A percentile compares a stretch with the other conserved stretches of the same genome.
Conservation (phyloP, 2,329 filamentous ascomycete genomes). For the Hypoxylon sp. region DNA sequence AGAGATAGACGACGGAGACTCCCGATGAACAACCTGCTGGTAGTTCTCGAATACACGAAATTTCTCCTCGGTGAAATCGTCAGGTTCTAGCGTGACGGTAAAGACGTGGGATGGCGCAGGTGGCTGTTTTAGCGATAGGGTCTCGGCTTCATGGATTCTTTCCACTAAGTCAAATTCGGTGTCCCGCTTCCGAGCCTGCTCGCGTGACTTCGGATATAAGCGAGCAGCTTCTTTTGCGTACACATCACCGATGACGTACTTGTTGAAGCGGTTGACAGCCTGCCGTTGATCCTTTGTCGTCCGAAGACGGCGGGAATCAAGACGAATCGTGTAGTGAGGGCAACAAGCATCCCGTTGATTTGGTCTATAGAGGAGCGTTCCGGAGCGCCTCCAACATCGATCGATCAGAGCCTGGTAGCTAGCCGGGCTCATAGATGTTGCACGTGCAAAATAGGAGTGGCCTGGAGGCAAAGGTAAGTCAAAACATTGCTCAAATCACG, state of each 20-base stretch:
- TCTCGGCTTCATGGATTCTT: conserved; percentile 79
- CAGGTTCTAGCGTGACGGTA: conserved; percentile 77
- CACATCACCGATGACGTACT: conserved; percentile 75
- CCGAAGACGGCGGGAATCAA: conserved; percentile 76
- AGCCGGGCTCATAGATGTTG: conserved; percentile 71
- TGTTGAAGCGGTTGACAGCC: conserved; percentile 82
- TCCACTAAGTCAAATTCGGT: conserved; percentile 77
- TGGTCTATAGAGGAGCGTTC: conserved; percentile 80
- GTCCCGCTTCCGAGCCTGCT: conserved; percentile 73
- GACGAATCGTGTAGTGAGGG: conserved; percentile 87
- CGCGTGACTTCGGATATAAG: conserved; percentile 76
- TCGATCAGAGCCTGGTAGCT: conserved; percentile 82
- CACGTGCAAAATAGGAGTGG: conserved; percentile 79
- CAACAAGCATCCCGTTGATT: conserved; percentile 88
- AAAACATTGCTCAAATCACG: conserved; percentile 52
- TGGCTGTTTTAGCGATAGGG: conserved; percentile 66
- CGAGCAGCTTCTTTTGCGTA: conserved; percentile 76
- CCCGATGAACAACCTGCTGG: conserved; percentile 80
- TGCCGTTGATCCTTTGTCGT: conserved; percentile 81
- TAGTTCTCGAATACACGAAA: conserved; percentile 81
- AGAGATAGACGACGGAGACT: conserved; percentile 72
- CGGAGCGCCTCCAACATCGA: conserved; percentile 83
- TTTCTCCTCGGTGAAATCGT: conserved; percentile 83
- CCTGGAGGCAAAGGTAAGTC: conserved; percentile 63
- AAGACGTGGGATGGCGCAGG: conserved; percentile 77